Base-by-base conservation (phyloP, 2,329 filamentous ascomycete genomes). In the Xylaria hypoxylon region DNA sequence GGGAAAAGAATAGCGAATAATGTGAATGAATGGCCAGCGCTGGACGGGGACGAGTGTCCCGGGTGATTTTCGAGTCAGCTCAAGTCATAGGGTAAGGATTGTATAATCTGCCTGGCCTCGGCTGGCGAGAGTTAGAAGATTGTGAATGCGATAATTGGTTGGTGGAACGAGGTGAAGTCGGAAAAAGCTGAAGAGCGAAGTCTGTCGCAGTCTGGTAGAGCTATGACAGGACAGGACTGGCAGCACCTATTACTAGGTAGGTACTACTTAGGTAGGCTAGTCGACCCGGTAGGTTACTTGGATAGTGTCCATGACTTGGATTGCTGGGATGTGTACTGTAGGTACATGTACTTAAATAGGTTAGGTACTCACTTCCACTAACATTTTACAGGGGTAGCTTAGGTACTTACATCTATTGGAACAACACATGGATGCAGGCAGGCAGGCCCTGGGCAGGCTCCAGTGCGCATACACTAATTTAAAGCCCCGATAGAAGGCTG, bases 101-200 rank as follows among this genome's bases (percentile, higher is more conserved):
- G 75, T 73, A 76, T 77, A 77, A 77, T 77, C 75, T 74, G 73
- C 75, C 75, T 68, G 67, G 73, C 53, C 62, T 64, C 48, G 59
- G 71, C 73, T 71, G 75, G 74, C 75, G 63, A 73, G 75, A 77
- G 75, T 77, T 77, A 76, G 75, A 77, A 72, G 57, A 42, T 38
- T 26, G 45, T 45, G 62, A 47, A 28, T 48, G 59, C 50, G 64
- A 15, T 38, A 17, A 33, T 64, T 68, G 70, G 38, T 71, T 66
- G 66, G 64, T 59, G 40, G 61, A 55, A 64, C 22, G 45, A 68
- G 55, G 56, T 73, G 70, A 72, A 64, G 70, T 71, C 70, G 70
- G 65, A 72, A 66, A 68, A 72, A 65, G 67, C 64, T 68, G 61
- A 68, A 68, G 44, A 58, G 28, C 28, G 8, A 60, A 52, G 19